Evolutionary conservation across 768 basidiomycete species (phyloP).

Genomic region (Kwoniella bestiolae): DNA sequence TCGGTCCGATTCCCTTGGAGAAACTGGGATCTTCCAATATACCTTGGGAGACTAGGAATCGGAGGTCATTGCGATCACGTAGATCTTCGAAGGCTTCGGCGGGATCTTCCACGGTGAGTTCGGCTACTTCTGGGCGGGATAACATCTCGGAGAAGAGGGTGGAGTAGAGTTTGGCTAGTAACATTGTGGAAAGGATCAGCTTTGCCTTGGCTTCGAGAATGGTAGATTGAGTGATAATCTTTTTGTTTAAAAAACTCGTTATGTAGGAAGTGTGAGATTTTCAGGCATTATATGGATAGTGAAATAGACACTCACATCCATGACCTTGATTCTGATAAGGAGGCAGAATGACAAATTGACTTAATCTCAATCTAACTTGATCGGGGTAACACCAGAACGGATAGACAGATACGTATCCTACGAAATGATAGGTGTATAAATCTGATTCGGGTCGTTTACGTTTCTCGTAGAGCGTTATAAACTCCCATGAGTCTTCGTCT

Average conservation of each 20-base stretch:
- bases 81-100: slow-evolving; percentile 97
- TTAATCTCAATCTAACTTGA: slow-evolving; percentile 79
- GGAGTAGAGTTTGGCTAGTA: slow-evolving; percentile 82
- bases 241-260: no score
- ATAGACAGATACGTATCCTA: slow-evolving; percentile 91
- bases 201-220: no score
- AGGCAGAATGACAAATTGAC: slow-evolving; percentile 91
- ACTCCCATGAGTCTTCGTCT: slow-evolving; percentile 93
- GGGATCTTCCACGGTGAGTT: slow-evolving; percentile 95
- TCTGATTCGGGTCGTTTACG: slow-evolving; percentile 64
- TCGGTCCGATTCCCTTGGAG: slow-evolving; percentile 72
- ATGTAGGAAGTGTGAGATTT: no score
- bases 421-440: slow-evolving; percentile 78
- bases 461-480: slow-evolving; percentile 84
- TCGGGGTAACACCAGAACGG: slow-evolving; percentile 97
- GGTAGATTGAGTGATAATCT: no score
- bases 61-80: slow-evolving; percentile 86
- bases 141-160: slow-evolving; percentile 80
- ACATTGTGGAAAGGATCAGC: background rate
- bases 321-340: slow-evolving; percentile 89
- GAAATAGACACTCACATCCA: slow-evolving; percentile 86
- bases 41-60: slow-evolving; percentile 76
- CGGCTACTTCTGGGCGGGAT: slow-evolving; percentile 71
- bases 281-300: no score
- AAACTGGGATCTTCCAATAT: slow-evolving; percentile 70